Evolutionary conservation across 345 rosid genomes (phyloP), one percentile per base, ranked within the genome.

Genomic region (Populus nigra): DNA sequence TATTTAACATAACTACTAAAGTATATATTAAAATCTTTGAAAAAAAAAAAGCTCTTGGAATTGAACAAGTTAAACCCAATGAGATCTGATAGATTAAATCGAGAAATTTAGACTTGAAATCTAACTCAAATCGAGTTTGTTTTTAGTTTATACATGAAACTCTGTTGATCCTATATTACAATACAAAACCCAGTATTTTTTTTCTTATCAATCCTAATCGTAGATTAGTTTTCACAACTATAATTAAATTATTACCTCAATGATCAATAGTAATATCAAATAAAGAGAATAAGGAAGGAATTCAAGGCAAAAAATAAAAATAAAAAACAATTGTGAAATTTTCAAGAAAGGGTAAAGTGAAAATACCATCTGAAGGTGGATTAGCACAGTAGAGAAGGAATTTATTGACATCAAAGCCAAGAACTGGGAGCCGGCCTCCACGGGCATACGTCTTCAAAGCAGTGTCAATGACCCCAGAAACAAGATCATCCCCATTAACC

Each of bases 371-470:
- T 23, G 70, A 79, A 45, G 43, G 53, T 22, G 73, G 61, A 53
- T 68, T 68, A 6, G 73, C 67, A 18, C 39, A 31, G 63, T 79
- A 79, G 49, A 79, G 82, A 69, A 79, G 45, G 71, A 79, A 79
- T 50, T 68, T 31, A 17, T 50, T 25, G 45, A 29, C 77, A 74
- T 79, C 61, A 13, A 65, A 74, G 70, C 77, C 77, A 79, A 79
- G 74, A 66, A 45, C 62, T 16, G 82, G 82, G 20, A 79, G 82
- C 33, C 82, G 77, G 59, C 71, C 82, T 59, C 23, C 77, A 5
- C 73, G 68, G 43, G 74, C 57, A 69, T 79, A 74, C 63, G 38
- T 53, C 74, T 62, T 79, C 8, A 79, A 11, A 29, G 82, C 73
- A 15, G 69, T 55, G 36, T 74, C 69, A 35, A 79, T 68, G n/a